A percentile compares a stretch with the other conserved stretches of the same genome.
Evolutionary conservation across 139 green algal species (phyloP).

Genomic region (Asterochloris sp.): DNA sequence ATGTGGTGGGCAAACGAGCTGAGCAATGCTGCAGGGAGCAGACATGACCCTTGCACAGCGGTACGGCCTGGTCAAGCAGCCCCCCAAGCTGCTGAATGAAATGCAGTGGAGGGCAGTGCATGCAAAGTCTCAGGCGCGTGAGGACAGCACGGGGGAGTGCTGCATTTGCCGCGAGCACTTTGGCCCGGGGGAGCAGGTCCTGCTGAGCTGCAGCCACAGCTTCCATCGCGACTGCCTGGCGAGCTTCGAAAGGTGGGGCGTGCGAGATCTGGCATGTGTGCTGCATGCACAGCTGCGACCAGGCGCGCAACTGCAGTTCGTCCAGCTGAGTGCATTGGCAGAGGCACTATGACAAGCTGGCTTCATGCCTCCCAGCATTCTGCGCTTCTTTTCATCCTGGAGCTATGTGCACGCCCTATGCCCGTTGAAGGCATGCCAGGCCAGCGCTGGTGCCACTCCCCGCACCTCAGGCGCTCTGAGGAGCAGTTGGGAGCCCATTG

Average conservation of each 20-base stretch:
- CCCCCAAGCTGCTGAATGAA: constrained; percentile 38
- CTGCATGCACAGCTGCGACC: too few species aligned
- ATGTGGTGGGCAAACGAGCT: background rate
- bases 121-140: constrained; percentile 2
- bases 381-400: background rate
- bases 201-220: constrained; percentile 62
- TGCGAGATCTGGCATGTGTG: too few species aligned
- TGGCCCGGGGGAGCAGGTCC: constrained; percentile 45
- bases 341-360: background rate
- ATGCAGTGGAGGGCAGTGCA: constrained; percentile 41
- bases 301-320: background rate
- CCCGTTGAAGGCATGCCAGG: too few species aligned
- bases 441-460: too few species aligned
- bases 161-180: constrained; percentile 61
- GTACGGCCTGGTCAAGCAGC: constrained; percentile 43
- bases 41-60: constrained; percentile 51
- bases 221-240: constrained; percentile 63
- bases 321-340: too few species aligned
- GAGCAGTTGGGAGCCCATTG: too few species aligned
- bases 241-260: constrained; percentile 45
- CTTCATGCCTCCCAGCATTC: background rate
- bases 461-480: too few species aligned
- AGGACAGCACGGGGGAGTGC: constrained; percentile 43
- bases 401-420: too few species aligned
- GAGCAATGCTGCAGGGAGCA: constrained; percentile 17